These are phyloP conservation scores for Malus hybrid DNA, from an alignment of 331 rosid species.

Conservation along the genomic window DNA sequence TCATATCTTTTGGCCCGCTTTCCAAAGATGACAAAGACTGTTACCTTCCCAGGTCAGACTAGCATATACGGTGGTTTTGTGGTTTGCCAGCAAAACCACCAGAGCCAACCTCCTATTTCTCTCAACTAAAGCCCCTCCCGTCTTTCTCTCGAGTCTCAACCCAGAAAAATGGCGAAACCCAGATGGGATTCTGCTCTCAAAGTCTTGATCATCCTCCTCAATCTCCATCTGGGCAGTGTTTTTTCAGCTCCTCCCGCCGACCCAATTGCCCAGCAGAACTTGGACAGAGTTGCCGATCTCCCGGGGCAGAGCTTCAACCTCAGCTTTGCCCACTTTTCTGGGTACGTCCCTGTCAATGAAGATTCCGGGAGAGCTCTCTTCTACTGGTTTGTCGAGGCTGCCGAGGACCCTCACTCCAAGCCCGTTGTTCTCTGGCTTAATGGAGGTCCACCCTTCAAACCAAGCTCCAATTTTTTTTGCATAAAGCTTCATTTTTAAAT, in stretches of 20 bases:
- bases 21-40: background rate
- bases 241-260: conserved; percentile 7
- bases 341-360: conserved; percentile 58
- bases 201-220: conserved; percentile 11
- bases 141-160: background rate
- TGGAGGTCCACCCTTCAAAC: conserved; percentile 42
- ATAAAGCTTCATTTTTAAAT: background rate
- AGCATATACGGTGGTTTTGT: background rate
- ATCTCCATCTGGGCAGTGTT: conserved; percentile 19
- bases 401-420: conserved; percentile 45
- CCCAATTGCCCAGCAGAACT: conserved; percentile 40
- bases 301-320: conserved; percentile 61
- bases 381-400: conserved; percentile 78
- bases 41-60: background rate
- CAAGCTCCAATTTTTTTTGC: background rate
- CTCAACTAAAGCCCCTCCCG: background rate
- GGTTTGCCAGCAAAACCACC: background rate
- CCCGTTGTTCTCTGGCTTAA: conserved; percentile 79
- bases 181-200: conserved; percentile 18
- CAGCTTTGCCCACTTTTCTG: conserved; percentile 59
- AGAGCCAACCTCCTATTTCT: background rate
- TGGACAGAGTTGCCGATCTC: conserved; percentile 41
- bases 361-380: conserved; percentile 60
- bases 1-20: too few species aligned
- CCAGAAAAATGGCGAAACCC: conserved; percentile 23